A percentile compares a stretch with the other conserved stretches of the same genome.
phyloP scores from a whole-genome alignment of 1,284 basidiomycete genomes.

The Anthracocystis panici-leucophaei region DNA sequence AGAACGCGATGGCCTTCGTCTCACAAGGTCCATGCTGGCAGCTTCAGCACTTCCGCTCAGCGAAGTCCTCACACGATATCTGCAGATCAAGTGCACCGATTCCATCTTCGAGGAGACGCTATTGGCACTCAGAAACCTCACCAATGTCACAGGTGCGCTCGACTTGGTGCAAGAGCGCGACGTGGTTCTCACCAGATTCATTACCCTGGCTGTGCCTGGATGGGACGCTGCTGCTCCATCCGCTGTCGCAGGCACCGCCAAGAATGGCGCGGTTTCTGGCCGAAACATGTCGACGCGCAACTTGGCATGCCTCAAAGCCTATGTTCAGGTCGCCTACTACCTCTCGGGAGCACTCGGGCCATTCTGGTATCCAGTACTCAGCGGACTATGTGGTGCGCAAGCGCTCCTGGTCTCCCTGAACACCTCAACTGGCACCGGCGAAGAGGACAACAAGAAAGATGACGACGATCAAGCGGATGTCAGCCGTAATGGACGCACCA shows the following conservation, averaged over 20 bases:
- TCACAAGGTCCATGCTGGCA: slow-evolving; percentile 82
- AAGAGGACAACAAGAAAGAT: neutral
- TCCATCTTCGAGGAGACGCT: slow-evolving; percentile 87
- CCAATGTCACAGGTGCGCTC: slow-evolving; percentile 89
- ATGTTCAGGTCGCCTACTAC: slow-evolving; percentile 82
- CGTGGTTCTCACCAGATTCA: slow-evolving; percentile 86
- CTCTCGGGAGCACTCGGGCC: slow-evolving; percentile 85
- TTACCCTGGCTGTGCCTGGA: slow-evolving; percentile 80
- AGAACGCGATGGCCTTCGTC: slow-evolving; percentile 72
- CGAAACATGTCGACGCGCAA: slow-evolving; percentile 84
- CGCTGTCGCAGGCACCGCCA: neutral
- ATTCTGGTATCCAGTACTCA: slow-evolving; percentile 91
- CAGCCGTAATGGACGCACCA: slow-evolving; percentile 25
- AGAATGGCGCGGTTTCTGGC: slow-evolving; percentile 10
- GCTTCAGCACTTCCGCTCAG: slow-evolving; percentile 89
- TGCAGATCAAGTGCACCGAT: slow-evolving; percentile 88
- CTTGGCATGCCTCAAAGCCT: slow-evolving; percentile 86
- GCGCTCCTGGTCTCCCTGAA: slow-evolving; percentile 26
- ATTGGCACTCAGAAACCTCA: slow-evolving; percentile 83
- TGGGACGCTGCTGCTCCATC: slow-evolving; percentile 29
- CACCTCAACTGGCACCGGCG: neutral
- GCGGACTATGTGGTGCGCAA: slow-evolving; percentile 70
- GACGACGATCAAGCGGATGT: slow-evolving; percentile 9
- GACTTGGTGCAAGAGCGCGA: slow-evolving; percentile 87
- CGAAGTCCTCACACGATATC: slow-evolving; percentile 86